Percentiles rank a stretch among this genome's conserved stretches.
These are phyloP conservation scores for Trichoderma gracile DNA, from an alignment of 2,329 filamentous ascomycete species.

Conservation along the genomic window DNA sequence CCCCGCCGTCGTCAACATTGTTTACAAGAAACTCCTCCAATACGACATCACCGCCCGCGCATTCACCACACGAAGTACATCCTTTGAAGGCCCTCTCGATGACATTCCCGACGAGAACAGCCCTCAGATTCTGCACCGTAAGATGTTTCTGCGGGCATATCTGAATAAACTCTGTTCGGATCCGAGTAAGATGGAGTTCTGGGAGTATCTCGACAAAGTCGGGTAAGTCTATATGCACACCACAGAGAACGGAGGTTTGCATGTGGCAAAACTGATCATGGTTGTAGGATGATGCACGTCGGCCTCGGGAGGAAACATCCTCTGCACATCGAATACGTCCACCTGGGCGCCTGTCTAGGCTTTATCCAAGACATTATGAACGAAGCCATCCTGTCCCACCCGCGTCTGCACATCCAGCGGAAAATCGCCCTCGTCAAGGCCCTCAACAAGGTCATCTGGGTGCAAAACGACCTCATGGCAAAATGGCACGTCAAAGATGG, in stretches of 20 bases:
- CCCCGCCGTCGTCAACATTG: constrained; percentile 79
- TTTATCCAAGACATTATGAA: constrained; percentile 78
- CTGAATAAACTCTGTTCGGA: constrained; percentile 73
- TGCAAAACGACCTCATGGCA: constrained; percentile 84
- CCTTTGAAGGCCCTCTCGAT: constrained; percentile 67
- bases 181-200: constrained; percentile 73
- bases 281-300: constrained; percentile 71
- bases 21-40: constrained; percentile 77
- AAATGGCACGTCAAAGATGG: constrained; percentile 75
- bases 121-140: constrained; percentile 73
- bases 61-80: constrained; percentile 64
- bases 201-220: constrained; percentile 82
- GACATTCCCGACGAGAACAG: constrained; percentile 65
- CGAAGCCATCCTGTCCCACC: constrained; percentile 73
- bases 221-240: constrained; percentile 51
- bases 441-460: constrained; percentile 80
- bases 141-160: constrained; percentile 77
- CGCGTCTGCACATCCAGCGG: constrained; percentile 62
- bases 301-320: constrained; percentile 70
- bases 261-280: too few species aligned
- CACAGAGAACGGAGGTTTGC: too few species aligned
- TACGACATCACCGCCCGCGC: constrained; percentile 81
- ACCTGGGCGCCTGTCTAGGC: constrained; percentile 70
- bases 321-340: constrained; percentile 77
- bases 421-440: constrained; percentile 76